A percentile compares a stretch with the other conserved stretches of the same genome.
phyloP scores from a whole-genome alignment of 495 filamentous ascomycete genomes.

The Neurospora africana region DNA sequence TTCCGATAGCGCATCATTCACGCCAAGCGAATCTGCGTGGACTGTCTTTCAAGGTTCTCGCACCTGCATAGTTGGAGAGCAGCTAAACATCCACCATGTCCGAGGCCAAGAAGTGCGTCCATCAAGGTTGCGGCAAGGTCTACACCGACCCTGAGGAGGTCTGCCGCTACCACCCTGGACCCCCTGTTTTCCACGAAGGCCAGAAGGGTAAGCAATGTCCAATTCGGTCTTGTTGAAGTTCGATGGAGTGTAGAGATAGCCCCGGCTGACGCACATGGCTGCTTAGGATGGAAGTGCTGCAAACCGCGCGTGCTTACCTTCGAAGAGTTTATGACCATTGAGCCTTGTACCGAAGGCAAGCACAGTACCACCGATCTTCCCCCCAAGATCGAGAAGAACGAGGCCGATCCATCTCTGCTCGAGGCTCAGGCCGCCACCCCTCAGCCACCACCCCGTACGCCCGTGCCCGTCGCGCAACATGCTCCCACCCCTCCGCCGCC shows the following conservation, averaged over 20 bases:
- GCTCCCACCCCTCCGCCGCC: conserved; percentile 52
- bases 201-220: conserved; percentile 70
- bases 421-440: conserved; percentile 18
- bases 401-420: conserved; percentile 24
- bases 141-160: conserved; percentile 77
- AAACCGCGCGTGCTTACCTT: conserved; percentile 96
- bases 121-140: conserved; percentile 86
- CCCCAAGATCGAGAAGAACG: conserved; percentile 44
- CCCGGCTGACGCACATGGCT: not conserved
- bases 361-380: conserved; percentile 75
- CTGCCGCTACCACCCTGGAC: conserved; percentile 88
- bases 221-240: conserved; percentile 1
- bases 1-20: not conserved
- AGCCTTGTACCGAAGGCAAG: conserved; percentile 87
- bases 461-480: conserved; percentile 43
- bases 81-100: conserved; percentile 38
- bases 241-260: not conserved
- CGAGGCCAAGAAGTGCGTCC: conserved; percentile 73
- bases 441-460: conserved; percentile 36
- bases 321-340: conserved; percentile 92
- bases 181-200: conserved; percentile 93
- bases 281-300: conserved; percentile 97
- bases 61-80: not conserved
- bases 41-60: not conserved
- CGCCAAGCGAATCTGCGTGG: not conserved